Evolutionary conservation across 2,329 filamentous ascomycete species (phyloP).

Genomic region (Trichophyton mentagrophytes): DNA sequence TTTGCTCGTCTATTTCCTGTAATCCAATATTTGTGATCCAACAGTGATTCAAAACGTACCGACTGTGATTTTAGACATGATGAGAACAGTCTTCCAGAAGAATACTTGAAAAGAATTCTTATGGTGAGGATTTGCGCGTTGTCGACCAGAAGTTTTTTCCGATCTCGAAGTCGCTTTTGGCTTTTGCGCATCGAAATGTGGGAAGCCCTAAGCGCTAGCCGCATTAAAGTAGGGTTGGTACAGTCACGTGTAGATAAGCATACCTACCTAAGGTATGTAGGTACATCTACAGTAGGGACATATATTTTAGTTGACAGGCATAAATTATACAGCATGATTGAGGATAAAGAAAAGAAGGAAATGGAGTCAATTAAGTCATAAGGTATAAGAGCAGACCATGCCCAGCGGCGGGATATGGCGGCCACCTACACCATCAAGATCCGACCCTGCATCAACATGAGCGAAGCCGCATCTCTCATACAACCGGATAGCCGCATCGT

Average conservation of each 20-base stretch:
- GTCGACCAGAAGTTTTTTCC: constrained; percentile 5
- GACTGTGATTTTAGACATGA: constrained; percentile 48
- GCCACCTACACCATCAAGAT: background rate
- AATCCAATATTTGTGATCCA: background rate
- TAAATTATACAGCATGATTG: background rate
- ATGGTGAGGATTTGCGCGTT: constrained; percentile 54
- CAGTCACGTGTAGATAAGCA: background rate
- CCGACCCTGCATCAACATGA: background rate
- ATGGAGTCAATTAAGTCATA: background rate
- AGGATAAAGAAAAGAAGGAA: background rate
- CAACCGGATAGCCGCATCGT: constrained; percentile 12
- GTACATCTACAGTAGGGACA: no score
- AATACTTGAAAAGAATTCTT: constrained; percentile 46
- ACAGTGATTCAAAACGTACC: constrained; percentile 27
- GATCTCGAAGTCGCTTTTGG: background rate
- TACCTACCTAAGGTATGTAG: no score
- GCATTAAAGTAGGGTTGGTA: constrained; percentile 7
- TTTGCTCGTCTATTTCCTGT: background rate
- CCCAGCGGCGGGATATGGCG: background rate
- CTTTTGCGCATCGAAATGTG: constrained; percentile 5
- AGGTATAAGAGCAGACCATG: background rate
- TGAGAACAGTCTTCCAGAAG: constrained; percentile 74
- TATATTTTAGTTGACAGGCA: no score
- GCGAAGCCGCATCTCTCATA: constrained; percentile 18
- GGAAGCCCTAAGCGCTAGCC: constrained; percentile 8